Evolutionary conservation across 352 stramenopile genomes (phyloP).

Genomic region (Globisporangium uncinulatum): DNA sequence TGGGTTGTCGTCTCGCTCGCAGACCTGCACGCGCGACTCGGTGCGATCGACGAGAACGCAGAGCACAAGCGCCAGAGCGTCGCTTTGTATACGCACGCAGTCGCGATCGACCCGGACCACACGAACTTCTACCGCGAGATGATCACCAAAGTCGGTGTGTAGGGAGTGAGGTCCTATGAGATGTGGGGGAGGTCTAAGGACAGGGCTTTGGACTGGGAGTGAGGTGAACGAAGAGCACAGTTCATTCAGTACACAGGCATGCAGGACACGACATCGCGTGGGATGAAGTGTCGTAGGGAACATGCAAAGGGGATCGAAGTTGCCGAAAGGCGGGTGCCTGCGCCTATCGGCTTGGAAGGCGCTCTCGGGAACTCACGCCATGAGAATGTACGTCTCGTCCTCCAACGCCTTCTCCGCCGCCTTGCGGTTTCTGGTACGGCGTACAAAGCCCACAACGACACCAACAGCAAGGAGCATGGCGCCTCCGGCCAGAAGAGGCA

Average conservation of each 20-base stretch:
- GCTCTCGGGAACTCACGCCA: not conserved
- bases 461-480: constrained; percentile 2
- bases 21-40: constrained; percentile 36
- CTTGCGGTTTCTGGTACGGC: constrained; percentile 6
- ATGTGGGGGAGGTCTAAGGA: too few relatives aligned
- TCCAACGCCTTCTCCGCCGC: constrained; percentile 4
- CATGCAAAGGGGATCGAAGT: not conserved
- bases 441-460: not conserved
- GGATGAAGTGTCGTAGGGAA: too few relatives aligned
- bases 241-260: too few relatives aligned
- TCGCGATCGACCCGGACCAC: constrained; percentile 53
- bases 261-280: too few relatives aligned
- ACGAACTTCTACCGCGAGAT: constrained; percentile 57
- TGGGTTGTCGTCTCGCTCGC: constrained; percentile 69
- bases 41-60: constrained; percentile 16
- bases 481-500: constrained; percentile 4
- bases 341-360: not conserved
- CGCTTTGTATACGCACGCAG: constrained; percentile 42
- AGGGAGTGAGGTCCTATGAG: not conserved
- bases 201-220: too few relatives aligned
- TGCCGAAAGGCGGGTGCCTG: not conserved
- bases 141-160: constrained; percentile 21
- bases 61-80: constrained; percentile 37
- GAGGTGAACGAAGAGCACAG: too few relatives aligned
- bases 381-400: constrained; percentile 10